Base-by-base conservation (phyloP, 2,329 filamentous ascomycete genomes). In the Aspergillus carbonarius region DNA sequence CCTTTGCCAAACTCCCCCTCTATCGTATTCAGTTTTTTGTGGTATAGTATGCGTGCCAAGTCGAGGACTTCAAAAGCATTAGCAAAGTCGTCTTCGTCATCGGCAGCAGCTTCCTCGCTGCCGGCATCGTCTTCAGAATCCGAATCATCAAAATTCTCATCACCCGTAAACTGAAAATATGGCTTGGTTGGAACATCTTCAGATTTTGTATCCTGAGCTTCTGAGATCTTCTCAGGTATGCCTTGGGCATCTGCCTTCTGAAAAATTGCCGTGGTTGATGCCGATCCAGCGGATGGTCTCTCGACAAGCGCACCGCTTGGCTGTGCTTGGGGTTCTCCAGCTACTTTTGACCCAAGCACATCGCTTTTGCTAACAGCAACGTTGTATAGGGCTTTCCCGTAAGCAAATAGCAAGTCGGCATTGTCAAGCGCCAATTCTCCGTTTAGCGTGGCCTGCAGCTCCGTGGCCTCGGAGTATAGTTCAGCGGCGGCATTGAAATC, bases 301-400 rank as follows among this genome's bases (percentile, higher is more conserved):
- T 73, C 76, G 52, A 79, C 72, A 55, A 74, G 72, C 47, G 79
- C 71, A 54, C 75, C 77, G 69, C 81, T 83, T 58, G 70, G 80
- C 79, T 76, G 87, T 76, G 70, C 83, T 78, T 72, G 85, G 74
- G 81, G 79, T 46, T 82, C 81, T 2, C 82, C 79, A 13, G 85
- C 83, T 18, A 93, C 89, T 70, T 89, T 90, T 34, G 90, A 91
- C 58, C 95, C 95, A 35, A 99, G 82, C 23, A 99, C 93, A 71
- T 98, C 93, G 72, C 92, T 97, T 76, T 96, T 96, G 74, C 87
- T 88, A 74, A 98, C 90, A 30, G 93, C 95, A 60, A 98, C 90
- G 74, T 93, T 93, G 82, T 96, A 98, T 18, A 99, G 81, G 57
- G 92, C 92, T 72, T 93, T 91, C 13, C 95, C 95, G 76, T 99